phyloP scores from a whole-genome alignment of 768 basidiomycete species.

The Termitomyces sp. region DNA sequence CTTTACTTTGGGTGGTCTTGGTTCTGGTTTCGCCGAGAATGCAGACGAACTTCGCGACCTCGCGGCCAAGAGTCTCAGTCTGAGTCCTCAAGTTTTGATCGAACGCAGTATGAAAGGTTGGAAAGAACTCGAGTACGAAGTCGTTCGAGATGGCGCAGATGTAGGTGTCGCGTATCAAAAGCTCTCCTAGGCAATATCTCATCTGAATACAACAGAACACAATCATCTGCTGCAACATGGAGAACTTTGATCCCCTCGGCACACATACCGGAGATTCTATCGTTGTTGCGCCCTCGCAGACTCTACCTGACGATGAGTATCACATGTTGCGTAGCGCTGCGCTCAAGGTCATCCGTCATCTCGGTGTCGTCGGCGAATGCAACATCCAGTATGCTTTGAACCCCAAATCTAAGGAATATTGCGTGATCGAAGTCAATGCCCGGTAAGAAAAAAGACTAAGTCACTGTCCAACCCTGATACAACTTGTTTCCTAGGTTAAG shows the following conservation, averaged over 20 bases:
- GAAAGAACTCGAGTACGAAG: conserved; percentile 99
- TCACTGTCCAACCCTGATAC: background rate
- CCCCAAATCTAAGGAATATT: conserved; percentile 88
- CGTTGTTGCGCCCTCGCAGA: conserved; percentile 98
- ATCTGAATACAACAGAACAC: conserved; percentile 60
- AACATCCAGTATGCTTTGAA: conserved; percentile 99
- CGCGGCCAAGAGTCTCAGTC: conserved; percentile 82
- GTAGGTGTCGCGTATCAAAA: conserved; percentile 48
- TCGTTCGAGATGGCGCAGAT: conserved; percentile 96
- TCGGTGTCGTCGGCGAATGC: conserved; percentile 91
- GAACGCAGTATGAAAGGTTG: conserved; percentile 99
- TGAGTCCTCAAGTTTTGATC: conserved; percentile 94
- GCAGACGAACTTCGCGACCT: conserved; percentile 93
- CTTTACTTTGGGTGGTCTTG: conserved; percentile 96
- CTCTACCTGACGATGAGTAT: conserved; percentile 95
- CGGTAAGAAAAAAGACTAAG: conserved; percentile 42
- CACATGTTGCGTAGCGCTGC: conserved; percentile 99
- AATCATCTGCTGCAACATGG: conserved; percentile 99
- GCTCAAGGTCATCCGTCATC: conserved; percentile 89
- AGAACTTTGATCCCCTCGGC: conserved; percentile 98
- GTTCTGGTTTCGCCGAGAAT: conserved; percentile 95
- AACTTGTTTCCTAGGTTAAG: conserved; percentile 41
- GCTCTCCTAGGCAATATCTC: conserved; percentile 6
- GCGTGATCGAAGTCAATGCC: conserved; percentile 97
- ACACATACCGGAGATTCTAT: conserved; percentile 99